Conservation (phyloP, 495 filamentous ascomycete species). For the Haplographium delicatum region DNA sequence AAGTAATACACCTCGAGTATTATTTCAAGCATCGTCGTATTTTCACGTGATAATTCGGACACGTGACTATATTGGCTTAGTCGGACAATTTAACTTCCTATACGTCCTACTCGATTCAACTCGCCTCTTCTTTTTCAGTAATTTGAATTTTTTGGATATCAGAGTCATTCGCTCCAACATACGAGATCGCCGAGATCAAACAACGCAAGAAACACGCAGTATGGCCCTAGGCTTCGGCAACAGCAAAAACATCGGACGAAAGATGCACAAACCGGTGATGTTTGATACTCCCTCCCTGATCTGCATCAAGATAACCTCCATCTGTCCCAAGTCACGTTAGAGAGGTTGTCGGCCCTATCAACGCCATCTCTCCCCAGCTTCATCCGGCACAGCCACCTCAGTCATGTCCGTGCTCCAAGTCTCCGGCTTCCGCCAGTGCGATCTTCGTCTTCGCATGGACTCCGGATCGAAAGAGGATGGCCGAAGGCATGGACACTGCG, state of each 20-base stretch:
- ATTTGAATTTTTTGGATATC: too few relatives aligned
- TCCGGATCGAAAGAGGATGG: slow-evolving; percentile 2
- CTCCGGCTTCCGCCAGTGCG: background rate
- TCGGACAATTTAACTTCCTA: too few relatives aligned
- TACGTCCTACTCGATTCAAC: too few relatives aligned
- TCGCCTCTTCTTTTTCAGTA: too few relatives aligned
- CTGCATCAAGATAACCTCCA: slow-evolving; percentile 9
- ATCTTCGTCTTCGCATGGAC: slow-evolving; percentile 7
- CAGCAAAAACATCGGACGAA: background rate
- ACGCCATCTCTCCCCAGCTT: background rate
- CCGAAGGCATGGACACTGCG: slow-evolving; percentile 22
- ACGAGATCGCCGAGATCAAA: too few relatives aligned
- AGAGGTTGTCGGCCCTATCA: background rate
- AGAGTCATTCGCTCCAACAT: too few relatives aligned
- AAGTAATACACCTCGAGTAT: too few relatives aligned
- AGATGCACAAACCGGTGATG: background rate
- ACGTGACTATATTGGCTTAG: too few relatives aligned
- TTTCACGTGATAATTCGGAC: too few relatives aligned
- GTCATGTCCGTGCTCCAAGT: background rate
- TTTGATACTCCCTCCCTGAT: slow-evolving; percentile 16
- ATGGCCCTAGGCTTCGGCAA: too few relatives aligned
- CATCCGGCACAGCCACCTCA: background rate
- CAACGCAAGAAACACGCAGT: too few relatives aligned
- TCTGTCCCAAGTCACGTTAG: slow-evolving; percentile 7
- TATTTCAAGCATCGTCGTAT: too few relatives aligned